Evolutionary conservation across 352 stramenopile genomes (phyloP), one percentile per base, ranked within the genome.

Genomic region (Elongisporangium senticosum): DNA sequence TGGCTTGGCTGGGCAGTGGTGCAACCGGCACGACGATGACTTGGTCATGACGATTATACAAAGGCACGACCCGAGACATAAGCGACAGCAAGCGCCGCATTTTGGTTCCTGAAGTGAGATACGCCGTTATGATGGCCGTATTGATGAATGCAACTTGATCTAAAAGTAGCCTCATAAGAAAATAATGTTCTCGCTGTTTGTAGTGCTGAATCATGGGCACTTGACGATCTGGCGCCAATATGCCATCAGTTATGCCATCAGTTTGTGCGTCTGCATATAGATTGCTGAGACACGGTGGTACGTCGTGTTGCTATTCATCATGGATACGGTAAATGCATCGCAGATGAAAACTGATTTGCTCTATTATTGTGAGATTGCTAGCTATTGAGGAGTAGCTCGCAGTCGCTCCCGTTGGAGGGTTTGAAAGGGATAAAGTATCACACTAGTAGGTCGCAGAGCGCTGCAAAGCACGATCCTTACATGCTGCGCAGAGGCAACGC

Each of bases 401-500:
- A 37, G 5, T 37, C 26, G 5, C 26, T 37, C 1, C 26, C 26
- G 33, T 43, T 4, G 33, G 33, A 1, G 11, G 10, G 13, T 7
- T 39, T 13, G 8, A 39, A 7, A 33, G 28, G 8, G 28, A 13
- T 39, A 13, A 1, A 6, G 13, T 7, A 14, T 39, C 33, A 43
- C 33, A 17, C 33, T 43, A 86, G 47, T 81, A 81, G 0, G 75
- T 86, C 48, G 72, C 67, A 19, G 73, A 80, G 14, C 75, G 73
- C n/a, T 77, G 73, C 26, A 86, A 63, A n/a, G 74, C 74, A 10
- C 68, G 81, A 24, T 87, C 71, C 56, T 90, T 85, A 70, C 85
- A 95, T 0, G 58, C 72, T n/a, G 72, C 61, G 51, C 85, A 94
- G 61, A 94, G 65, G 61, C 85, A 94, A 6, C 72, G 77, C 7